Evolutionary conservation across 2,329 filamentous ascomycete species (phyloP).

Genomic region (Alternaria viburni): DNA sequence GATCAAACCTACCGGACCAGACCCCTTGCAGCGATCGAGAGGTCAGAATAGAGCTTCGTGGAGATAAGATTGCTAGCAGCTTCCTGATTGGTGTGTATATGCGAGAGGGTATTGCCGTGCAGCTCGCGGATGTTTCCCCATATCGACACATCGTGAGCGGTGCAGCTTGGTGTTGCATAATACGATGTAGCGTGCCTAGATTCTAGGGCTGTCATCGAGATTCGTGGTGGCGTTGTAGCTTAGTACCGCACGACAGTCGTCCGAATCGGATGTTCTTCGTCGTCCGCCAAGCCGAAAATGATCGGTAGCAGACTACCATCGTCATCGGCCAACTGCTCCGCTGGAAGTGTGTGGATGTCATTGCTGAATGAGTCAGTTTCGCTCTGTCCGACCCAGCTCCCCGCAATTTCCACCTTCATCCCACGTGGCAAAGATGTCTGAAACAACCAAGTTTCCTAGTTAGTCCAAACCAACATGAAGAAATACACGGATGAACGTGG

Average conservation of each 20-base stretch:
- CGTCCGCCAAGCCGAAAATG: background rate
- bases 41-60: background rate
- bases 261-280: background rate
- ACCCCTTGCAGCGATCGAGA: background rate
- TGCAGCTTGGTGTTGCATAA: background rate
- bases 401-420: slow-evolving; percentile 1
- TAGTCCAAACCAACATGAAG: background rate
- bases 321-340: background rate
- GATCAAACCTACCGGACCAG: background rate
- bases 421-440: background rate
- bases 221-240: background rate
- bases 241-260: background rate
- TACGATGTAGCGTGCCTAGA: background rate
- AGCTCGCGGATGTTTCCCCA: background rate
- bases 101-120: background rate
- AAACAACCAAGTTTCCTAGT: slow-evolving; percentile 2
- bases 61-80: background rate
- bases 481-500: background rate
- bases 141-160: background rate
- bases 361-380: background rate
- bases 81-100: background rate
- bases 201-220: background rate
- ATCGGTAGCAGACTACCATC: background rate
- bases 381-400: background rate
- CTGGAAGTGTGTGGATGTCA: background rate